A percentile compares a stretch with the other conserved stretches of the same genome.
Conservation (phyloP, 1,284 basidiomycete species). For the Cutaneotrichosporon curvatum region DNA sequence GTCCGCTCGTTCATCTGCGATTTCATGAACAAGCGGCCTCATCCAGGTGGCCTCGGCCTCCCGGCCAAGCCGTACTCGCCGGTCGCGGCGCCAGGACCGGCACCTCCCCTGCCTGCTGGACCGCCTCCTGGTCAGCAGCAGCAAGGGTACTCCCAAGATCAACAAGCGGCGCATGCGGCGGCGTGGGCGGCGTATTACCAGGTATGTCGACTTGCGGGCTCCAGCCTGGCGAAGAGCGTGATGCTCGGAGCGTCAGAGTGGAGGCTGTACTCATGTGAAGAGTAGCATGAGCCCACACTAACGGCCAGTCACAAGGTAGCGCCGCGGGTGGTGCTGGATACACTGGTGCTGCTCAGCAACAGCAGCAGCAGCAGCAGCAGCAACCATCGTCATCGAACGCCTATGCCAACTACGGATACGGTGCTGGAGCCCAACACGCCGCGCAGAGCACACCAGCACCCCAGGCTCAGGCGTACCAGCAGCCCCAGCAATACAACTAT, state of each 20-base stretch:
- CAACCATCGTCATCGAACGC: slow-evolving; percentile 26
- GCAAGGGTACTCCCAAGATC: slow-evolving; percentile 17
- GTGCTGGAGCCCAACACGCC: slow-evolving; percentile 34
- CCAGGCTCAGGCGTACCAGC: slow-evolving; percentile 6
- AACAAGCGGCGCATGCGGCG: slow-evolving; percentile 35
- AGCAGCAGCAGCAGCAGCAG: slow-evolving; percentile 10
- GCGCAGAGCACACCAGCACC: slow-evolving; percentile 1
- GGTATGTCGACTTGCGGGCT: slow-evolving; percentile 19
- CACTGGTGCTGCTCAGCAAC: slow-evolving; percentile 11
- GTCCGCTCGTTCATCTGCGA: not conserved
- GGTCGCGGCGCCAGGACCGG: slow-evolving; percentile 51
- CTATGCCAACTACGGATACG: slow-evolving; percentile 45
- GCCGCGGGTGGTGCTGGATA: slow-evolving; percentile 8
- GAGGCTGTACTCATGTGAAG: not conserved
- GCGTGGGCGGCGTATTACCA: slow-evolving; percentile 46
- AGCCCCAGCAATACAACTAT: slow-evolving; percentile 7
- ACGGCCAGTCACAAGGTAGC: slow-evolving; percentile 2
- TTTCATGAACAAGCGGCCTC: slow-evolving; percentile 32
- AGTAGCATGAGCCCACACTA: not conserved
- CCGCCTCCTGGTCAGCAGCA: slow-evolving; percentile 44
- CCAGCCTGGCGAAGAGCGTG: too few relatives aligned
- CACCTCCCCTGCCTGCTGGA: slow-evolving; percentile 42
- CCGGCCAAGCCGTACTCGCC: slow-evolving; percentile 35
- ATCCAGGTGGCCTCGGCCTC: slow-evolving; percentile 20
- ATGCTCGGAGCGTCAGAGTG: too few relatives aligned